Base-by-base conservation (phyloP, 2,329 filamentous ascomycete genomes). In the Trichoderma asperellum region DNA sequence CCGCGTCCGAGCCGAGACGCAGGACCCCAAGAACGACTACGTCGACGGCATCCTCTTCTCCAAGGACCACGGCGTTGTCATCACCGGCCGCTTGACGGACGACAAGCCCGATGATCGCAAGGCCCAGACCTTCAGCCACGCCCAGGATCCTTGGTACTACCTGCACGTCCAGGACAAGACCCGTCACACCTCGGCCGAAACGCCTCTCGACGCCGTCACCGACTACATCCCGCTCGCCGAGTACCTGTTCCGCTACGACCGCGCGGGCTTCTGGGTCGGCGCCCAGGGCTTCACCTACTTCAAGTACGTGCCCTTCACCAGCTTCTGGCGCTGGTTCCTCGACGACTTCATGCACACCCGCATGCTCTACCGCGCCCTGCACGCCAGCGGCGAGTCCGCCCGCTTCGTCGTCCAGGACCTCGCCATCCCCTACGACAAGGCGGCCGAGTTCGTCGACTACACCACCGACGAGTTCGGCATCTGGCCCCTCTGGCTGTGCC, bases 221-320 rank as follows among this genome's bases (percentile, higher is more conserved):
- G 88, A 92, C 62, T 87, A 88, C 73, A 85, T 92, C 52, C 90
- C 91, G 0, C 80, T 92, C 4, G 86, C 87, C 49, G 90, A 92
- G 76, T 93, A 93, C 77, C 87, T 92, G 72, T 93, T 93, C 83
- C 87, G 91, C 62, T 93, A 93, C 81, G 91, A 93, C 79, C 87
- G 91, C 56, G 91, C 89, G 64, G 89, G 88, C 16, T 93, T 93
- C 83, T 93, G 91, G 91, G 89, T 91, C 47, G 90, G 89, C 55
- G 80, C 82, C 7, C 86, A 86, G 16, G 89, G 88, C 3, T 92
- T 91, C 77, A 82, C 84, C 52, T 92, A 92, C 82, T 92, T 92
- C 83, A 79, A 78, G 57, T 81, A 83, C 53, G 85, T 89, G 2
- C 90, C 90, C 6, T 92, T 92, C 79, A 91, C 84, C 73, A 81